These are phyloP conservation scores for Ceraceosorus bombacis DNA, from an alignment of 1,284 basidiomycete species.

Conservation along the genomic window DNA sequence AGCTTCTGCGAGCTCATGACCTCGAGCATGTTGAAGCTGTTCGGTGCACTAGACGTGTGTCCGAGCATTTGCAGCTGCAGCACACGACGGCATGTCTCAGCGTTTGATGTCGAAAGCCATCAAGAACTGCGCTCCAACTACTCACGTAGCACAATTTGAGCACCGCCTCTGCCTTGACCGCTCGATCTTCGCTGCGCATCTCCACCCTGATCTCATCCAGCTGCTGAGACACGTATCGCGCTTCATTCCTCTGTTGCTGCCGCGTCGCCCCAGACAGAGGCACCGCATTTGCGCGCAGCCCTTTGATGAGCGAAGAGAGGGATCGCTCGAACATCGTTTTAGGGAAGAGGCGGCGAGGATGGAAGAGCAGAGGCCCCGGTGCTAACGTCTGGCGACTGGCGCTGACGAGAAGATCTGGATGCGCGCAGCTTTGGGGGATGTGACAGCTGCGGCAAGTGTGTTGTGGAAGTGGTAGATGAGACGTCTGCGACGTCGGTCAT, in stretches of 20 bases:
- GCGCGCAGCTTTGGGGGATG: too few species aligned
- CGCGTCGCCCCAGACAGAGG: background rate
- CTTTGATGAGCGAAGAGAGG: conserved; percentile 45
- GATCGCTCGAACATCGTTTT: conserved; percentile 44
- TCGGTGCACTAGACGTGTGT: conserved; percentile 50
- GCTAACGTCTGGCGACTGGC: too few species aligned
- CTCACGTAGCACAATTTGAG: conserved; percentile 93
- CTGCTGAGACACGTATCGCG: conserved; percentile 50
- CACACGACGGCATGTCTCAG: too few species aligned
- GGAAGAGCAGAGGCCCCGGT: background rate
- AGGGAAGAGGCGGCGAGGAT: background rate
- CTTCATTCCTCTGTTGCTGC: conserved; percentile 30
- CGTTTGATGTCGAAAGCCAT: too few species aligned
- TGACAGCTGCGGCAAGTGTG: too few species aligned
- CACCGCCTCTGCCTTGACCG: conserved; percentile 86
- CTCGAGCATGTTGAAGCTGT: conserved; percentile 72
- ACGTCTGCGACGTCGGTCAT: too few species aligned
- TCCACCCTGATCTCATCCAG: conserved; percentile 74
- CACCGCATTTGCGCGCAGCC: conserved; percentile 22
- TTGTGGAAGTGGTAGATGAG: too few species aligned
- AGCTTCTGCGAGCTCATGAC: conserved; percentile 89
- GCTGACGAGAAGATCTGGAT: too few species aligned
- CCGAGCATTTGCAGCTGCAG: conserved; percentile 74
- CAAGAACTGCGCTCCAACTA: background rate
- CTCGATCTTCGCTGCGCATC: conserved; percentile 89